A percentile compares a stretch with the other conserved stretches of the same genome.
phyloP scores from a whole-genome alignment of 305 asterid genomes.

The Fraxinus baroniana region DNA sequence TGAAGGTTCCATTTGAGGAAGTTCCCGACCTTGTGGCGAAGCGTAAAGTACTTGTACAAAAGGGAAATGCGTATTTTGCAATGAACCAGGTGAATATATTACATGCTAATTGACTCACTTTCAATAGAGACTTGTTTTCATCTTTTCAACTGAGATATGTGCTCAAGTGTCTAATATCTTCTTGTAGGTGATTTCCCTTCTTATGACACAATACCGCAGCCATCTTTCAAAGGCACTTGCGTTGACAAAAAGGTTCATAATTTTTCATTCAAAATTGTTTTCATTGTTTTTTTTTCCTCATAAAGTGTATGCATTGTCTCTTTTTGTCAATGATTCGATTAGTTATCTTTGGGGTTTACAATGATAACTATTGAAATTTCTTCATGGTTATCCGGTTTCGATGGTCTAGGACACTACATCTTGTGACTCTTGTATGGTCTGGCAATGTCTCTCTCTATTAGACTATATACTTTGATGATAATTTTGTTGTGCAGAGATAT shows the following conservation, averaged over 20 bases:
- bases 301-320: slow-evolving; percentile 17
- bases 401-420: slow-evolving; percentile 1
- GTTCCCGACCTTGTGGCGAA: slow-evolving; percentile 89
- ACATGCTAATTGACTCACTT: slow-evolving; percentile 20
- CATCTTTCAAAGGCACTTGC: slow-evolving; percentile 90
- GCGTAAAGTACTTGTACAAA: slow-evolving; percentile 73
- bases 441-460: not conserved
- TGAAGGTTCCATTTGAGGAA: slow-evolving; percentile 94
- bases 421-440: slow-evolving; percentile 14
- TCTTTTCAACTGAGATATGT: slow-evolving; percentile 17
- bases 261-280: slow-evolving; percentile 15
- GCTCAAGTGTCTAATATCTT: slow-evolving; percentile 21
- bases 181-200: slow-evolving; percentile 77
- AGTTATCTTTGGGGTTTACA: slow-evolving; percentile 11
- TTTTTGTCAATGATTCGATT: slow-evolving; percentile 5
- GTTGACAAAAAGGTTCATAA: slow-evolving; percentile 75
- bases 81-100: slow-evolving; percentile 66
- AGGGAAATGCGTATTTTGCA: slow-evolving; percentile 90
- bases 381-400: slow-evolving; percentile 5
- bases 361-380: not conserved
- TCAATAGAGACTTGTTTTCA: slow-evolving; percentile 9
- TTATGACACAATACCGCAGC: slow-evolving; percentile 78
- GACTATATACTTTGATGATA: not conserved
- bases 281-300: not conserved
- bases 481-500: slow-evolving; percentile 10